phyloP scores from a whole-genome alignment of 1,284 basidiomycete species.

The Bjerkandera adusta region DNA sequence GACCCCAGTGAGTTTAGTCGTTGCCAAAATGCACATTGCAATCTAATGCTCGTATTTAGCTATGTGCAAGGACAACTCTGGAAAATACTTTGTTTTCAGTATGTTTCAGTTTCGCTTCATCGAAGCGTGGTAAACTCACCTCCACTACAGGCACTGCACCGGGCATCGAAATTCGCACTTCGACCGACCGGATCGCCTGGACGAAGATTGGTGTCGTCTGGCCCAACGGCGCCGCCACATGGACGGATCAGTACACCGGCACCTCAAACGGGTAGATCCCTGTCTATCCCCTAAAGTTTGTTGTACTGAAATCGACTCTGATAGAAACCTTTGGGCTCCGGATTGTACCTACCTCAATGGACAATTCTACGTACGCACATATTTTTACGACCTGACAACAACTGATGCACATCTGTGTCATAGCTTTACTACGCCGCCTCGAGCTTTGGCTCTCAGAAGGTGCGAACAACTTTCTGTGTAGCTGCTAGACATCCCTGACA shows the following conservation, averaged over 20 bases:
- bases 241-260: constrained; percentile 51
- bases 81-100: constrained; percentile 54
- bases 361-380: constrained; percentile 40
- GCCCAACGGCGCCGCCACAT: constrained; percentile 42
- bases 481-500: not conserved
- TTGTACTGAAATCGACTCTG: not conserved
- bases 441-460: constrained; percentile 47
- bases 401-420: too few relatives aligned
- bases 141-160: constrained; percentile 37
- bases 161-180: constrained; percentile 53
- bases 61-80: constrained; percentile 49
- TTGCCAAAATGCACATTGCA: constrained; percentile 10
- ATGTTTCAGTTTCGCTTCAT: constrained; percentile 15
- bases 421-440: constrained; percentile 46
- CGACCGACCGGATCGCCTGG: constrained; percentile 49
- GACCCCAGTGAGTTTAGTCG: constrained; percentile 12
- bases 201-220: constrained; percentile 46
- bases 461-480: constrained; percentile 19
- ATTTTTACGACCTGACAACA: too few relatives aligned
- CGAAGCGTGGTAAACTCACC: not conserved
- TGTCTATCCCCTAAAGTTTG: constrained; percentile 2
- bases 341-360: constrained; percentile 47
- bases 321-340: constrained; percentile 49
- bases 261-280: constrained; percentile 41
- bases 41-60: constrained; percentile 40